A percentile compares a stretch with the other conserved stretches of the same genome.
phyloP scores from a whole-genome alignment of 148 eudicot species.

The Hydrangea macrophylla region DNA sequence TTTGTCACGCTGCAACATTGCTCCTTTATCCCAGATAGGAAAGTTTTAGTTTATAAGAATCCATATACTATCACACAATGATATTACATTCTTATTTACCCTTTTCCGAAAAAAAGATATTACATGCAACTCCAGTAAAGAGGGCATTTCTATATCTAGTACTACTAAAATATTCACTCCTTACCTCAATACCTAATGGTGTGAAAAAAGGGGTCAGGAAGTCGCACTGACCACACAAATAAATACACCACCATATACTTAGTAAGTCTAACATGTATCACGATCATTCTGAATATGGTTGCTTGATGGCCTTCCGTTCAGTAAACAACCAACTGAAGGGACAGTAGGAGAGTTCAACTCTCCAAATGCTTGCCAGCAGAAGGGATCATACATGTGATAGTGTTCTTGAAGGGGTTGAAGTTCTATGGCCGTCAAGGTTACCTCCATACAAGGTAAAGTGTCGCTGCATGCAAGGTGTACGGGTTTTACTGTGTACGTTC shows the following conservation, averaged over 20 bases:
- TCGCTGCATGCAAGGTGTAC: conserved; percentile 95
- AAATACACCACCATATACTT: conserved; percentile 12
- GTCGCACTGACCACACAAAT: conserved; percentile 30
- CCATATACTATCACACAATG: too few relatives aligned
- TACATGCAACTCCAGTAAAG: conserved; percentile 2
- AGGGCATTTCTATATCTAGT: background rate
- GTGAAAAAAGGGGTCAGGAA: conserved; percentile 32
- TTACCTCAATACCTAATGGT: conserved; percentile 14
- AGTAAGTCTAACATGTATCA: conserved; percentile 47
- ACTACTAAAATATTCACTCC: conserved; percentile 14
- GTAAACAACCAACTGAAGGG: conserved; percentile 71
- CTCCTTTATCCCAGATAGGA: too few relatives aligned
- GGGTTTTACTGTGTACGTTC: conserved; percentile 91
- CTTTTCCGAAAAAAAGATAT: too few relatives aligned
- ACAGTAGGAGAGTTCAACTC: conserved; percentile 53
- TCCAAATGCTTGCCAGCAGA: conserved; percentile 86
- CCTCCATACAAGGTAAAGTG: conserved; percentile 70
- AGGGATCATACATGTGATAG: conserved; percentile 66
- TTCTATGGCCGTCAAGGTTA: conserved; percentile 60
- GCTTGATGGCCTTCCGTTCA: conserved; percentile 56
- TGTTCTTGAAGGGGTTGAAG: conserved; percentile 59
- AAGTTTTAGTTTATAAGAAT: too few relatives aligned
- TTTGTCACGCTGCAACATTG: conserved; percentile 3
- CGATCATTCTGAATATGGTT: conserved; percentile 55
- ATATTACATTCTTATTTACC: too few relatives aligned